Percentiles rank a stretch among this genome's conserved stretches.
Evolutionary conservation across 768 basidiomycete genomes (phyloP).

Genomic region (Glaciozyma martinii): DNA sequence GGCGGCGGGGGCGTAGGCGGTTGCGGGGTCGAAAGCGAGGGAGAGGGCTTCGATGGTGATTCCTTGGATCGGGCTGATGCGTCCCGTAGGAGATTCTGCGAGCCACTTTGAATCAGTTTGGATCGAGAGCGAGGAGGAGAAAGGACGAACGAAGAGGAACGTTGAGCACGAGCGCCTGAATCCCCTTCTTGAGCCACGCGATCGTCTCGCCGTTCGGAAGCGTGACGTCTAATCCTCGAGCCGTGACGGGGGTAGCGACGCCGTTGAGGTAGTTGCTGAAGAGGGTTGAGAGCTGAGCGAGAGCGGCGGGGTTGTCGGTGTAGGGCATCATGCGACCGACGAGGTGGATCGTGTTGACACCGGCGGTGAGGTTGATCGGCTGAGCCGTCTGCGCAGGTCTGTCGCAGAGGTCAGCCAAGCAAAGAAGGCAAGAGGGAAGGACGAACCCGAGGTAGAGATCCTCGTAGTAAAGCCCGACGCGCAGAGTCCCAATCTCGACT

Average conservation of each 20-base stretch:
- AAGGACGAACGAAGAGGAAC: constrained; percentile 50
- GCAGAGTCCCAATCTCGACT: constrained; percentile 58
- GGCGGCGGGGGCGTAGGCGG: constrained; percentile 54
- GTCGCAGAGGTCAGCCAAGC: neutral
- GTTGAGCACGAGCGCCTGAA: constrained; percentile 51
- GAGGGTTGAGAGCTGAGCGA: constrained; percentile 51
- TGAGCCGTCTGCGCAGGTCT: constrained; percentile 13
- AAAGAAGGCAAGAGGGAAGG: neutral
- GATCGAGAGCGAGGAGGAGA: no score
- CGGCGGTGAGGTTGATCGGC: constrained; percentile 30
- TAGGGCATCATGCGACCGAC: constrained; percentile 53
- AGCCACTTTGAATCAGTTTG: no score
- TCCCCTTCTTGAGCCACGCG: constrained; percentile 58
- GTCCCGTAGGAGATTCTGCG: constrained; percentile 32
- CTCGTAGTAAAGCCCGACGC: constrained; percentile 55
- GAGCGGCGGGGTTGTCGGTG: constrained; percentile 42
- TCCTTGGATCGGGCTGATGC: constrained; percentile 57
- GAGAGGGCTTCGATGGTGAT: constrained; percentile 56
- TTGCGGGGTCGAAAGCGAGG: constrained; percentile 49
- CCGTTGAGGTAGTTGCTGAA: constrained; percentile 67
- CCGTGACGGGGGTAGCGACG: constrained; percentile 52
- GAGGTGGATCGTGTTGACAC: constrained; percentile 54
- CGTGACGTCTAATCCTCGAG: constrained; percentile 52
- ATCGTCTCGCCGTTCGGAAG: constrained; percentile 52
- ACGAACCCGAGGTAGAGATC: constrained; percentile 33